Base-by-base conservation (phyloP, 208 protist species). In the Leishmania gerbilli region DNA sequence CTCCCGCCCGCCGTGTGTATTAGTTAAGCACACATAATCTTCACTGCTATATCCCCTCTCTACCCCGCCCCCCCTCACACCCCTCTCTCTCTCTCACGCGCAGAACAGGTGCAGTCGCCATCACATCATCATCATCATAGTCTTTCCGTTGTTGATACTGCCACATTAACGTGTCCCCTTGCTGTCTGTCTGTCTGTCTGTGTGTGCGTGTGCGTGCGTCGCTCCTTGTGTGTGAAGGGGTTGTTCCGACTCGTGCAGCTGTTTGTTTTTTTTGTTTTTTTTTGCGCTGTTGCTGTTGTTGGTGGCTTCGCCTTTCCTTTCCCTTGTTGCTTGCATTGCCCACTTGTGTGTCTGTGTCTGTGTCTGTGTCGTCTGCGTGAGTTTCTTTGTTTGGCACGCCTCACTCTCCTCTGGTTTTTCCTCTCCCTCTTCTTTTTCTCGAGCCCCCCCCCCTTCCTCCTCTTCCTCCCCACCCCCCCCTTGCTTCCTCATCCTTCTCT, bases 1-100 rank as follows among this genome's bases (percentile, higher is more conserved):
- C 47, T 56, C 47, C n/a, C 51, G 24, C 7, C 15, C 1, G 53
- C 27, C 40, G 71, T 74, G 71, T 74, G 71, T 56, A 58, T 74
- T 74, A 24, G 71, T 74, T 19, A 55, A 74, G 21, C 71, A 74
- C 71, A 74, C 47, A 74, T 49, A 74, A 56, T 74, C 27, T 15
- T 5, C 21, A 71, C 62, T 34, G 15, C 62, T n/a, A 7, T 21
- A 40, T 0, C 15, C 15, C 27, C 19, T 72, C 40, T 31, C 21
- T 72, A 6, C 5, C 40, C 42, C 68, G 3, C 60, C 27, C 34
- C 0, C 65, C 5, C 58, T 3, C 42, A 42, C 40, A 51, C 42
- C 15, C 68, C 1, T 3, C 40, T 3, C 40, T 40, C 40, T 40
- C 40, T 67, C 27, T 37, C 60, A 67, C 27, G 31, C 60, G 27